Evolutionary conservation across 2,329 filamentous ascomycete genomes (phyloP), one percentile per base, ranked within the genome.

Genomic region (Paraphoma chrysanthemicola): DNA sequence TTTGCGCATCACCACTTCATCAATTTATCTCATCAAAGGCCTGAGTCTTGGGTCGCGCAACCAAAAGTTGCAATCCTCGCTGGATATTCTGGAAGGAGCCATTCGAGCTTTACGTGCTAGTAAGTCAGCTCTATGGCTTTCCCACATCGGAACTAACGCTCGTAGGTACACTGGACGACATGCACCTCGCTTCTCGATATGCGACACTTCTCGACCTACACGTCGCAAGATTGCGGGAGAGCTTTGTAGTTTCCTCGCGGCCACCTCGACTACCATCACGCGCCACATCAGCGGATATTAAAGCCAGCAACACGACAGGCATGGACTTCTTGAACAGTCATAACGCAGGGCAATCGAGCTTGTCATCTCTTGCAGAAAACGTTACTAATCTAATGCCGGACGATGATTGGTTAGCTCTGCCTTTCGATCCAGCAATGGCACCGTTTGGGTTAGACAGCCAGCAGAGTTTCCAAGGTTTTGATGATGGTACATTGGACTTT

Each of bases 21-120:
- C 83, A 0, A 83, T 86, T 5, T 85, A 85, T 53, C 72, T 86
- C 3, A 79, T 86, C 63, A 81, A 81, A 63, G 81, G 81, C 0
- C 64, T 84, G 12, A 84, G 82, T 54, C 51, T 84, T 38, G 82
- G 82, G 0, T 78, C 81, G 1, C 76, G 81, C 1, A 80, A 83
- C 53, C 77, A 81, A 6, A 82, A 82, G 45, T 67, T 84, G 6
- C 78, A 79, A 50, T 78, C 79, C 30, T 82, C 80, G 0, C 73
- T 84, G 0, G 78, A 83, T 51, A 77, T 81, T 2, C 72, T 84
- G 0, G 80, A 83, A 39, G 76, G 76, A 14, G 80, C 79, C 48
- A 83, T 84, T 39, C 74, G 78, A 23, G 81, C 81, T 6, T 68
- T 84, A 48, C 75, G 80, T 39, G 80, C 79, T 1, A 83, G 65